Evolutionary conservation across 306 rosid genomes (phyloP).

Genomic region (Vachellia collinsii): DNA sequence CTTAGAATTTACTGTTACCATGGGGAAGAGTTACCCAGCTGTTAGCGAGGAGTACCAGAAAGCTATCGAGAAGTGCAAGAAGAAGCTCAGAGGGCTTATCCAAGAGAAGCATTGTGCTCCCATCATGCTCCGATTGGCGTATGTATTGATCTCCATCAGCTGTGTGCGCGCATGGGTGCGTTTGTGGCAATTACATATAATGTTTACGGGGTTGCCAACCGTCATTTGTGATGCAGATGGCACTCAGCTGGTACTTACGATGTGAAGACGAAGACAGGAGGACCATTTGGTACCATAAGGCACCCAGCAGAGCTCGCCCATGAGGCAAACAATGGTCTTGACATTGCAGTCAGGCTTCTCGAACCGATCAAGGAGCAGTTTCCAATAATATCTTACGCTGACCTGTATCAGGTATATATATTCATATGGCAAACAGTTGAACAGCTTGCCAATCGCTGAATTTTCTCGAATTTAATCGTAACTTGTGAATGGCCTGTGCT

Average conservation of each 20-base stretch:
- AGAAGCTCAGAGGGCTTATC: constrained; percentile 63
- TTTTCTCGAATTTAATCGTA: not conserved
- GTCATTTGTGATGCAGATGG: constrained; percentile 49
- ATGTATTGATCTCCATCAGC: not conserved
- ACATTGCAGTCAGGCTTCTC: constrained; percentile 56
- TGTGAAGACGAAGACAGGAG: constrained; percentile 56
- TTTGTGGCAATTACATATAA: not conserved
- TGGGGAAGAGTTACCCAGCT: constrained; percentile 59
- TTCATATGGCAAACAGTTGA: not conserved
- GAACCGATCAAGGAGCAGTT: constrained; percentile 61
- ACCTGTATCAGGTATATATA: constrained; percentile 56
- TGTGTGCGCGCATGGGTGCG: not conserved
- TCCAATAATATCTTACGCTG: constrained; percentile 58
- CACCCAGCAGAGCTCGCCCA: constrained; percentile 59
- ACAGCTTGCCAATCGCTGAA: not conserved
- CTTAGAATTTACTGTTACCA: not conserved
- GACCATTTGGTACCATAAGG: constrained; percentile 65
- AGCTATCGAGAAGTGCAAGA: constrained; percentile 60
- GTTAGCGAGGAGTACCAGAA: constrained; percentile 58
- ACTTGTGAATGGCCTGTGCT: not conserved
- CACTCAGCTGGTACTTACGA: constrained; percentile 71
- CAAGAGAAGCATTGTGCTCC: constrained; percentile 71
- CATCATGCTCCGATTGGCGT: constrained; percentile 68
- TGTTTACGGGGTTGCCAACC: not conserved
- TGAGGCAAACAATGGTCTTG: constrained; percentile 66